phyloP scores from a whole-genome alignment of 2,329 filamentous ascomycete genomes.

The Aureobasidium mangrovei region DNA sequence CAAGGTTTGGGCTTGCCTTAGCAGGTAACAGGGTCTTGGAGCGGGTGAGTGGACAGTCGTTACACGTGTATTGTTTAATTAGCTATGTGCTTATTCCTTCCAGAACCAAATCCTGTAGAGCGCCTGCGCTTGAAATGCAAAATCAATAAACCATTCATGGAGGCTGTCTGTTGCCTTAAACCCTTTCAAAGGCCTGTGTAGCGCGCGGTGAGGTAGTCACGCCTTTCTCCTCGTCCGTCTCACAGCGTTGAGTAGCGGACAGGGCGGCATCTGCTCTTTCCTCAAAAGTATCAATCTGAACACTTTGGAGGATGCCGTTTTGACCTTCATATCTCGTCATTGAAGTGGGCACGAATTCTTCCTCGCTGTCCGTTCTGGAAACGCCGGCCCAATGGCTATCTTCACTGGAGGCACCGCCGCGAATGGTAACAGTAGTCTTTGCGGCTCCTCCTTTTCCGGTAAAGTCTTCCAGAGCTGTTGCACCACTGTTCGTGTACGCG shows the following conservation, averaged over 20 bases:
- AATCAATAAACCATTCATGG: background rate
- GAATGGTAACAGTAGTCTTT: slow-evolving; percentile 4
- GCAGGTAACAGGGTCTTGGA: too few relatives aligned
- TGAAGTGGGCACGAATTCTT: background rate
- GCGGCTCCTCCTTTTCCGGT: background rate
- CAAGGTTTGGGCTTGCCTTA: too few relatives aligned
- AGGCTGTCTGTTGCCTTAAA: background rate
- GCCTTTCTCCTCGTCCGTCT: background rate
- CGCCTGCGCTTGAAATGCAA: slow-evolving; percentile 10
- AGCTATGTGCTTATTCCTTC: background rate
- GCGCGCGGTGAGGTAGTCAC: background rate
- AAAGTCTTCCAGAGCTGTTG: slow-evolving; percentile 1
- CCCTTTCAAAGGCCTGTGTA: background rate
- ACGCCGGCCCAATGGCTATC: slow-evolving; percentile 1
- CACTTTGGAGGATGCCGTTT: background rate
- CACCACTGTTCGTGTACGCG: background rate
- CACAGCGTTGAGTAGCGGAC: background rate
- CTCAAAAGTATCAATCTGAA: slow-evolving; percentile 6
- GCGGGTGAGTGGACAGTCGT: too few relatives aligned
- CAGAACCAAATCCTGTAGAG: background rate
- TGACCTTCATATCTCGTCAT: background rate
- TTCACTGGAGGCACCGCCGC: background rate
- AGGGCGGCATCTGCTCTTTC: background rate
- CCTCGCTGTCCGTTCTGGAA: slow-evolving; percentile 2
- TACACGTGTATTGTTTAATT: background rate